Evolutionary conservation across 2,329 filamentous ascomycete genomes (phyloP).

Genomic region (Alternaria rosae): DNA sequence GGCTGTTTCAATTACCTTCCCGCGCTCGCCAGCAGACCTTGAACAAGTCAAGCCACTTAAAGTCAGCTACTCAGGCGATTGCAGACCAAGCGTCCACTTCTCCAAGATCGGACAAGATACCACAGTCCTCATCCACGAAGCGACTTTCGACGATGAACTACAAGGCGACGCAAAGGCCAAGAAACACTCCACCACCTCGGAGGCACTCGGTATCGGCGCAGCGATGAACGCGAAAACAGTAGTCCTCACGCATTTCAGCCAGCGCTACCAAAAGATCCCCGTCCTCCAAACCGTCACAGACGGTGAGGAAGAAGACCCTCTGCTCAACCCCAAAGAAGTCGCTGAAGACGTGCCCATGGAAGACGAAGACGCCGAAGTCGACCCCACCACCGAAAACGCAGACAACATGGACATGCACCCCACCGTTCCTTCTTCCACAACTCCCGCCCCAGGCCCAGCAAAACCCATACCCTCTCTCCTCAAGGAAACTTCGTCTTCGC

Average conservation of each 20-base stretch:
- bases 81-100: constrained; percentile 74
- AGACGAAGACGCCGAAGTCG: constrained; percentile 28
- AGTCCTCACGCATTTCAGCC: constrained; percentile 92
- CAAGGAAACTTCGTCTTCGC: constrained; percentile 11
- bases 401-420: constrained; percentile 33
- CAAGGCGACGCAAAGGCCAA: constrained; percentile 80
- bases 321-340: constrained; percentile 23
- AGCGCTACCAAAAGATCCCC: constrained; percentile 84
- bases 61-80: constrained; percentile 93
- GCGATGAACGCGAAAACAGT: constrained; percentile 82
- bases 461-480: constrained; percentile 18
- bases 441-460: not conserved
- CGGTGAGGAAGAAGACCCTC: constrained; percentile 36
- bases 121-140: constrained; percentile 92
- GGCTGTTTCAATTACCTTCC: constrained; percentile 79
- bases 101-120: constrained; percentile 73
- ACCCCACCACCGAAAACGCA: constrained; percentile 26
- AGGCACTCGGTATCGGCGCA: constrained; percentile 80
- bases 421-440: constrained; percentile 7
- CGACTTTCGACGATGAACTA: constrained; percentile 92
- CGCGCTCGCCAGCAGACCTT: constrained; percentile 52
- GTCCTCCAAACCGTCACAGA: constrained; percentile 55
- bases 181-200: constrained; percentile 86
- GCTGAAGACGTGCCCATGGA: constrained; percentile 33
- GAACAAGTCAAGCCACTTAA: constrained; percentile 68